Evolutionary conservation across 441 rosid genomes (phyloP).

Genomic region (Flueggea neowawraea): DNA sequence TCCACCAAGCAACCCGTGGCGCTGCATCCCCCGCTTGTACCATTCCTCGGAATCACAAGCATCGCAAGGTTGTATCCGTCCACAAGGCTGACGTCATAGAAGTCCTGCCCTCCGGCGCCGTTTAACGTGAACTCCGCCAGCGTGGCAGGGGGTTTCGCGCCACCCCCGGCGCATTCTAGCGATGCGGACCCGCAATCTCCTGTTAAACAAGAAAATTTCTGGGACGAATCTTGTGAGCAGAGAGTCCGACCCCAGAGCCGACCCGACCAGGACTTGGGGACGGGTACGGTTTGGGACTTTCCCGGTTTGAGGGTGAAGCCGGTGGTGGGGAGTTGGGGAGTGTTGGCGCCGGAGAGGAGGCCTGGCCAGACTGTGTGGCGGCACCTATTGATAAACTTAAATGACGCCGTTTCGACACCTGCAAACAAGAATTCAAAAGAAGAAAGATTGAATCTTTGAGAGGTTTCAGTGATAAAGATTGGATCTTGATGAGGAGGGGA

Average conservation of each 20-base stretch:
- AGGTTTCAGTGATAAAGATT: not conserved
- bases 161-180: slow-evolving; percentile 67
- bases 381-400: slow-evolving; percentile 75
- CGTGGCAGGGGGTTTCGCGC: slow-evolving; percentile 85
- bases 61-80: slow-evolving; percentile 94
- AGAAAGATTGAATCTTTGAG: not conserved
- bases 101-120: slow-evolving; percentile 75
- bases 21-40: slow-evolving; percentile 57
- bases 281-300: slow-evolving; percentile 35
- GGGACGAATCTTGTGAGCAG: slow-evolving; percentile 57
- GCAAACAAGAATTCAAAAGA: slow-evolving; percentile 5
- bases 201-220: slow-evolving; percentile 65
- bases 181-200: slow-evolving; percentile 84
- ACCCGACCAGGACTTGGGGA: slow-evolving; percentile 90
- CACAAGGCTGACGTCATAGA: slow-evolving; percentile 90
- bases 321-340: slow-evolving; percentile 64
- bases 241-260: slow-evolving; percentile 90
- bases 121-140: slow-evolving; percentile 88
- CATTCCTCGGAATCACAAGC: slow-evolving; percentile 74
- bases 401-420: slow-evolving; percentile 50
- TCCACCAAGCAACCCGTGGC: slow-evolving; percentile 69
- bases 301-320: slow-evolving; percentile 66
- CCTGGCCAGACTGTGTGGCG: slow-evolving; percentile 84
- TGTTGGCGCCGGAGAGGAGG: slow-evolving; percentile 67
- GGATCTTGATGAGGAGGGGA: not conserved